Evolutionary conservation across 495 filamentous ascomycete species (phyloP).

Genomic region (Penicillium pulvis): DNA sequence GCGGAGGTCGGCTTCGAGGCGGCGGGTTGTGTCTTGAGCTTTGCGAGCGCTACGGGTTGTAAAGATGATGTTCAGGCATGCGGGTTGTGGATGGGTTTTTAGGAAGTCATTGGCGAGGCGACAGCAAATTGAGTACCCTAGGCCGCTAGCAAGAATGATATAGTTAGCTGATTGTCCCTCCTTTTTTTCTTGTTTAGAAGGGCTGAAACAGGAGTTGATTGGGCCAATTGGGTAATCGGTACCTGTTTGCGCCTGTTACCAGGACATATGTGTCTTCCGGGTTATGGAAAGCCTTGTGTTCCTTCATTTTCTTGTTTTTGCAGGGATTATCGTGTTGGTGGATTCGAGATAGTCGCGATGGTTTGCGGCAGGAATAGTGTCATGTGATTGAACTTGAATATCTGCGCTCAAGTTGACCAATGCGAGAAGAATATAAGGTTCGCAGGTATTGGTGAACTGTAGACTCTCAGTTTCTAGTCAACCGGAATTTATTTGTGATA

Average conservation of each 20-base stretch:
- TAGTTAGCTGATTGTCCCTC: slow-evolving; percentile 2
- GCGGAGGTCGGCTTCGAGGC: slow-evolving; percentile 43
- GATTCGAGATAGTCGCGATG: background rate
- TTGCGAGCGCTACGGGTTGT: slow-evolving; percentile 54
- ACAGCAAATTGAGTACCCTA: slow-evolving; percentile 83
- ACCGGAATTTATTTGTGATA: background rate
- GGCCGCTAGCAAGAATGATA: slow-evolving; percentile 60
- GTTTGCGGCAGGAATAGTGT: background rate
- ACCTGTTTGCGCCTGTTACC: slow-evolving; percentile 57
- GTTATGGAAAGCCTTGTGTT: slow-evolving; percentile 7
- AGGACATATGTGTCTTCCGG: slow-evolving; percentile 39
- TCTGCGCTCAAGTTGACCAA: background rate
- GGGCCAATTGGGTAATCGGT: slow-evolving; percentile 3
- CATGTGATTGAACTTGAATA: background rate
- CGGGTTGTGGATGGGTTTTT: slow-evolving; percentile 57
- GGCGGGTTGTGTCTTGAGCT: slow-evolving; percentile 42
- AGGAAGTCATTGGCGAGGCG: slow-evolving; percentile 94
- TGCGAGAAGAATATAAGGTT: background rate
- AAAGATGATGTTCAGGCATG: slow-evolving; percentile 57
- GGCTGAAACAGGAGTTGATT: background rate
- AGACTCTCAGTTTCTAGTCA: background rate
- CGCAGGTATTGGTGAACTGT: background rate
- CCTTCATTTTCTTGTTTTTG: slow-evolving; percentile 19
- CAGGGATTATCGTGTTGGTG: slow-evolving; percentile 6
- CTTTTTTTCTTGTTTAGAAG: slow-evolving; percentile 1